Percentiles rank a stretch among this genome's conserved stretches.
Evolutionary conservation across 257 asterid genomes (phyloP).

Genomic region (Jacaranda mimosifolia): DNA sequence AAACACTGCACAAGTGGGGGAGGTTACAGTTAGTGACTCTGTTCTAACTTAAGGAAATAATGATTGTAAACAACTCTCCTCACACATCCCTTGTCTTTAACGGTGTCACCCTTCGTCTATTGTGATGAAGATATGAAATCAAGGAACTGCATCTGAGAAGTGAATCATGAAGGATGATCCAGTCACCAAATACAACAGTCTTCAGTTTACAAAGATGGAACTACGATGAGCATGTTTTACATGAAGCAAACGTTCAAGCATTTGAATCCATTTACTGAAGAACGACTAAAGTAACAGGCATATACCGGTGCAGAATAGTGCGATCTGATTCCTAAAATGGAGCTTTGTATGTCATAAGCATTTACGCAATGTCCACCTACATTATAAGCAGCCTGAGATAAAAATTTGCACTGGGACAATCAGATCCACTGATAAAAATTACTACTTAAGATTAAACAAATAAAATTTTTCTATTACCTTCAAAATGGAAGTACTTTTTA

Average conservation of each 20-base stretch:
- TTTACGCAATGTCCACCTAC: conserved; percentile 86
- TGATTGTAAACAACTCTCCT: too few species aligned
- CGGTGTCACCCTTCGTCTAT: too few species aligned
- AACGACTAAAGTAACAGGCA: conserved; percentile 29
- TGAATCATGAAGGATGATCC: too few species aligned
- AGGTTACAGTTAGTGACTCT: too few species aligned
- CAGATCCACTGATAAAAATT: conserved; percentile 35
- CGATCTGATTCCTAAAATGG: conserved; percentile 77
- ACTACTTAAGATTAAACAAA: conserved; percentile 11
- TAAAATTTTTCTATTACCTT: conserved; percentile 56
- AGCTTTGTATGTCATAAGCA: conserved; percentile 81
- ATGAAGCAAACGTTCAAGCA: background rate
- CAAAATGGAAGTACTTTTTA: conserved; percentile 64
- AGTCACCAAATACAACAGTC: too few species aligned
- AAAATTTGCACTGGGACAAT: conserved; percentile 19
- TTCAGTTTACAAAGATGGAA: background rate
- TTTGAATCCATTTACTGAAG: background rate
- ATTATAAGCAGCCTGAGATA: conserved; percentile 79
- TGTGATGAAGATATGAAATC: too few species aligned
- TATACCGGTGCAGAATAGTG: conserved; percentile 87
- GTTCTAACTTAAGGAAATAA: too few species aligned
- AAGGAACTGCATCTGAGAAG: too few species aligned
- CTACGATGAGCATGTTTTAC: background rate
- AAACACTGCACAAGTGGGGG: too few species aligned
- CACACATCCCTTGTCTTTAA: too few species aligned